Conservation (phyloP, 208 protist species). For the Trypanosomatidae sp. region DNA sequence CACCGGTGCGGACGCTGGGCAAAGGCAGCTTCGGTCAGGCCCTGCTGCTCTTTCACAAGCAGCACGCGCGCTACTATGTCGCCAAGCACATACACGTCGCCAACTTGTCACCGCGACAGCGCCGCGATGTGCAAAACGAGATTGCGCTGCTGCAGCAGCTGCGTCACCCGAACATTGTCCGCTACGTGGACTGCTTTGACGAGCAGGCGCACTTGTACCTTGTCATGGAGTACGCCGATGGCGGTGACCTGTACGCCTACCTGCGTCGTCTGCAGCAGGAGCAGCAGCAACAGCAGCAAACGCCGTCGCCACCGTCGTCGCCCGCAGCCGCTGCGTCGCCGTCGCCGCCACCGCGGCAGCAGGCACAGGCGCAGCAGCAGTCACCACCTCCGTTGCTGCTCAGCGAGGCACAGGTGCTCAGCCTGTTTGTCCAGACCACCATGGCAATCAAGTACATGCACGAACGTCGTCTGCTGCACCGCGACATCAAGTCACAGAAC, state of each 20-base stretch:
- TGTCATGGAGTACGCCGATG: slow-evolving; percentile 87
- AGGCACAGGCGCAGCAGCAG: neutral
- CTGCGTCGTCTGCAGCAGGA: slow-evolving; percentile 13
- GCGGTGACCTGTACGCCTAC: slow-evolving; percentile 67
- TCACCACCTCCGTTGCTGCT: slow-evolving; percentile 10
- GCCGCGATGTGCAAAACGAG: slow-evolving; percentile 70
- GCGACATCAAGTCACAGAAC: slow-evolving; percentile 90
- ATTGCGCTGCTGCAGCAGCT: slow-evolving; percentile 73
- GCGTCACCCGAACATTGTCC: slow-evolving; percentile 81
- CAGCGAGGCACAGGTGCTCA: slow-evolving; percentile 58
- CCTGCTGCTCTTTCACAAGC: slow-evolving; percentile 58
- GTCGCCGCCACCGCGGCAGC: too few species aligned
- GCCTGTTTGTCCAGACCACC: slow-evolving; percentile 68
- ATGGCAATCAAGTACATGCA: slow-evolving; percentile 88
- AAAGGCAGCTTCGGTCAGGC: slow-evolving; percentile 81
- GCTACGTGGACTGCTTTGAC: slow-evolving; percentile 74
- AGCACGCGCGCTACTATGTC: slow-evolving; percentile 39
- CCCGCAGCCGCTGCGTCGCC: too few species aligned
- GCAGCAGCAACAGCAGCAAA: too few species aligned
- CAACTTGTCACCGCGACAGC: slow-evolving; percentile 51
- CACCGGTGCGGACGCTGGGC: slow-evolving; percentile 51
- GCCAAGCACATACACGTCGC: slow-evolving; percentile 80
- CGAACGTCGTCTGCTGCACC: slow-evolving; percentile 80
- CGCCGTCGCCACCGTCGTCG: too few species aligned
- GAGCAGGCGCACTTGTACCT: slow-evolving; percentile 77